Evolutionary conservation across 352 stramenopile genomes (phyloP), one percentile per base, ranked within the genome.

Genomic region (Phytophthora hibernalis): DNA sequence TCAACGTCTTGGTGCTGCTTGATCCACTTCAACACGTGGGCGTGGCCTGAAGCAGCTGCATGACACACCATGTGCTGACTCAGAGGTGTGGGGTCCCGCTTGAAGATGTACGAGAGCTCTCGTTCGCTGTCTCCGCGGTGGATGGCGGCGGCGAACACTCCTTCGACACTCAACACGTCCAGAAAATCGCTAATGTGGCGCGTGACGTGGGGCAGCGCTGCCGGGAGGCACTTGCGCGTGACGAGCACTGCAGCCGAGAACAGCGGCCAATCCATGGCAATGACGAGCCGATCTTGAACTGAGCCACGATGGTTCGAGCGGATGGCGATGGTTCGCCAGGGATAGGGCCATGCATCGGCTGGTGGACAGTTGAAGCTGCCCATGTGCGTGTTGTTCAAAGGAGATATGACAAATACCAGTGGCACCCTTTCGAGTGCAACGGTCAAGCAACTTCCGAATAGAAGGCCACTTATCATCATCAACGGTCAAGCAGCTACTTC

Each of bases 11-110:
- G 15, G 42, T 61, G 54, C 22, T 65, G 42, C 12, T 55, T 15
- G 16, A 78, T 40, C 70, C 65, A 78, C 51, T 72, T 45, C 26
- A 78, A 31, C 31, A 71, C 54, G 21, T 75, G 56, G 3, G 28
- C 13, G 42, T 72, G 54, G 9, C 70, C 65, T 2, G 16, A n/a
- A 12, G 49, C 42, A 35, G 64, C 64, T 4, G 64, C 57, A 9
- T 63, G 38, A 10, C 49, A 49, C 11, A 72, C 64, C 64, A 68
- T 68, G 13, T 51, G 47, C 38, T 68, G 64, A 13, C 33, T 67
- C 51, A 72, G 48, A 12, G 43, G 51, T 0, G 50, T 47, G 15
- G 64, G 64, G 37, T 72, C 55, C 24, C 64, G 33, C 22, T 49
- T 24, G 31, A 51, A 51, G 43, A 72, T 24, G 26, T 72, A 72